These are phyloP conservation scores for Hypoxylon sp. DNA, from an alignment of 2,329 filamentous ascomycete genomes.

Conservation along the genomic window DNA sequence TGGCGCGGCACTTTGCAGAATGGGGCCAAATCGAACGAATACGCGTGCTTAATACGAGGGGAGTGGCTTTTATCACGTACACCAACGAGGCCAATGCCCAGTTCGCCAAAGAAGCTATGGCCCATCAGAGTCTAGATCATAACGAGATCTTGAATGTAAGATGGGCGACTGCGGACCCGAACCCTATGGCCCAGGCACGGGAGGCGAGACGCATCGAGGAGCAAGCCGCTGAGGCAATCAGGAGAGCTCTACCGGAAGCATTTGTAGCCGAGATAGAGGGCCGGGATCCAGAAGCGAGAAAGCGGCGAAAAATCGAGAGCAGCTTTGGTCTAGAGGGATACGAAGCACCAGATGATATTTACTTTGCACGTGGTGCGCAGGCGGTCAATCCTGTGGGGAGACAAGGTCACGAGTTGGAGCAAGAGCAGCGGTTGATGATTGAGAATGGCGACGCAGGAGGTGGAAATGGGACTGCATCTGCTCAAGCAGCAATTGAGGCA, in stretches of 20 bases:
- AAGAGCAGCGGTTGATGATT: constrained; percentile 72
- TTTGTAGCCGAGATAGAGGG: constrained; percentile 97
- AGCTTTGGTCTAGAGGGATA: constrained; percentile 92
- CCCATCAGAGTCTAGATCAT: constrained; percentile 91
- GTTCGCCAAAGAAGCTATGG: constrained; percentile 96
- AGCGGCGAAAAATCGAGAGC: constrained; percentile 90
- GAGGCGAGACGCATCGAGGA: constrained; percentile 93
- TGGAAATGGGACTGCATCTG: constrained; percentile 58
- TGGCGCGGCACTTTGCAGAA: constrained; percentile 94
- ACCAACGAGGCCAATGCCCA: constrained; percentile 89
- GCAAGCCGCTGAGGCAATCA: constrained; percentile 94
- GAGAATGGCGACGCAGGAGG: constrained; percentile 68
- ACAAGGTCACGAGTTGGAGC: constrained; percentile 74
- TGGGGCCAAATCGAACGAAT: constrained; percentile 94
- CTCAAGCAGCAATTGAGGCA: constrained; percentile 58
- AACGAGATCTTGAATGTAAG: constrained; percentile 94
- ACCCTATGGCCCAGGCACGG: constrained; percentile 92
- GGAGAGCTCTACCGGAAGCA: constrained; percentile 87
- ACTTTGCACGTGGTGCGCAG: constrained; percentile 85
- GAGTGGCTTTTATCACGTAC: constrained; percentile 96
- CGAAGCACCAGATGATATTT: constrained; percentile 93
- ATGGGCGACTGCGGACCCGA: constrained; percentile 97
- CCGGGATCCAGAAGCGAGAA: constrained; percentile 86
- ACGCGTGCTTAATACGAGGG: constrained; percentile 87
- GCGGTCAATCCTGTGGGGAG: constrained; percentile 73